Percentiles rank a stretch among this genome's conserved stretches.
Evolutionary conservation across 2,329 filamentous ascomycete species (phyloP).

Genomic region (Epichloe coenophiala): DNA sequence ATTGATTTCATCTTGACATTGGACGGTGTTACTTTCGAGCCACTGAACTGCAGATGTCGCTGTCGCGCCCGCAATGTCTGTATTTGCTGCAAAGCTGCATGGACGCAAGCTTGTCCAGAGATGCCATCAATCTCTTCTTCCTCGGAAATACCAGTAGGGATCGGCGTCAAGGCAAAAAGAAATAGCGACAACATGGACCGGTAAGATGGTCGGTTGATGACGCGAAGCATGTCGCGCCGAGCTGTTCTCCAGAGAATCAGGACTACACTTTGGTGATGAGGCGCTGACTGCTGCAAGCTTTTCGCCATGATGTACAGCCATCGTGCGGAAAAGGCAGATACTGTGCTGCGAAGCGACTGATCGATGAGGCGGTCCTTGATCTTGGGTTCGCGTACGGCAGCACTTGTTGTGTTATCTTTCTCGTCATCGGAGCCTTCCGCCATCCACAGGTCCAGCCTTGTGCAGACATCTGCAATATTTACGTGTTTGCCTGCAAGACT

Average conservation of each 20-base stretch:
- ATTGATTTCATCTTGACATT: conserved; percentile 9
- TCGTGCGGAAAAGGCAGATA: conserved; percentile 16
- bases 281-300: background rate
- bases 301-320: conserved; percentile 15
- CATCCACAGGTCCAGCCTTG: conserved; percentile 22
- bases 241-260: conserved; percentile 21
- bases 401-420: conserved; percentile 6
- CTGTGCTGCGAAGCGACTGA: conserved; percentile 14
- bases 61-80: conserved; percentile 25
- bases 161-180: conserved; percentile 26
- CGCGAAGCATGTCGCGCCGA: conserved; percentile 23
- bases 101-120: conserved; percentile 25
- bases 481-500: conserved; percentile 16
- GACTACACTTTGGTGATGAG: conserved; percentile 8
- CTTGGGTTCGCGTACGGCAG: background rate
- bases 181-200: conserved; percentile 26
- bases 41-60: conserved; percentile 25
- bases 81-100: conserved; percentile 26
- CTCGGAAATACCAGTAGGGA: conserved; percentile 24
- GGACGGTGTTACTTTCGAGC: conserved; percentile 22
- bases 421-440: conserved; percentile 11
- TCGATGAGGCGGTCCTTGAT: conserved; percentile 11
- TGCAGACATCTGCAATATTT: conserved; percentile 17
- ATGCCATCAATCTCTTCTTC: conserved; percentile 27
- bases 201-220: conserved; percentile 28